Evolutionary conservation across 768 basidiomycete species (phyloP).

Genomic region (Xanthoconium stramineum): DNA sequence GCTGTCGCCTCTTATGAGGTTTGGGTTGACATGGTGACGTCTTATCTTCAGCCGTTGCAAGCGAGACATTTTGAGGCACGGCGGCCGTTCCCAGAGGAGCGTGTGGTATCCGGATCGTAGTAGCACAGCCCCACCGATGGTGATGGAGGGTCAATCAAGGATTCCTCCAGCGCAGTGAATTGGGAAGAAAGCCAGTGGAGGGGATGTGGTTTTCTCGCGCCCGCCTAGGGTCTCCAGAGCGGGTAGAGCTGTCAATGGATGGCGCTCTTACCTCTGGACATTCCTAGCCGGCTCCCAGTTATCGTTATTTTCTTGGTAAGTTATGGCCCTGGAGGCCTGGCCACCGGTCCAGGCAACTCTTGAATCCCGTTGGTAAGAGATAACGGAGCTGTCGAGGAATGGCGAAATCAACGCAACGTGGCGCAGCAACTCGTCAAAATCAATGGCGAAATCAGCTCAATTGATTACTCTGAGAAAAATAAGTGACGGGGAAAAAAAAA

Average conservation of each 20-base stretch:
- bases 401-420: constrained; percentile 27
- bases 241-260: too few species aligned
- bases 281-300: neutral
- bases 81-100: neutral
- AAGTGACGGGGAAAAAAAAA: too few species aligned
- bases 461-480: neutral
- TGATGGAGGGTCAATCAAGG: neutral
- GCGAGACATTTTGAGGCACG: neutral
- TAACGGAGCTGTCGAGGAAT: constrained; percentile 7
- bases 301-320: neutral
- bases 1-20: neutral
- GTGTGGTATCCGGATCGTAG: neutral
- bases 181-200: too few species aligned
- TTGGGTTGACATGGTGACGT: constrained; percentile 7
- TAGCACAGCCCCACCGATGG: neutral
- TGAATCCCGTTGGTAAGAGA: neutral
- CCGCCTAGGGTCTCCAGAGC: neutral
- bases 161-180: too few species aligned
- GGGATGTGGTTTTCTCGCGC: neutral
- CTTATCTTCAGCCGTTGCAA: neutral
- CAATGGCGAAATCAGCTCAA: constrained; percentile 29
- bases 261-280: neutral
- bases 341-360: neutral
- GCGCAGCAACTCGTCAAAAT: neutral
- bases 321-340: neutral